Evolutionary conservation across 192 early-diverging fungal species (phyloP).

Genomic region (Backusella tuberculispora): DNA sequence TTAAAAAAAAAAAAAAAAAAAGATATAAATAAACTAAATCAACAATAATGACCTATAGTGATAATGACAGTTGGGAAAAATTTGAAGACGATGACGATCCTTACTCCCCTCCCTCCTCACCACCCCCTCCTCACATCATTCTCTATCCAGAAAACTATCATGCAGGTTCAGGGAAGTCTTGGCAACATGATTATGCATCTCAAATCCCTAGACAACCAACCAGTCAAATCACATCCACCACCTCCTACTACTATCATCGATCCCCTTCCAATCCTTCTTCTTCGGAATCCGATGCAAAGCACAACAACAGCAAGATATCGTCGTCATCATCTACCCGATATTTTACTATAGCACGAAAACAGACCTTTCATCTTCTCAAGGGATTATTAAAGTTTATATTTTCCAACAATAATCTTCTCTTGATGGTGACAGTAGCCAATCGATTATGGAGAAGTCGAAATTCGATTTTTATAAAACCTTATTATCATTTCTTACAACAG

Average conservation of each 20-base stretch:
- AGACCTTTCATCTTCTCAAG: not conserved
- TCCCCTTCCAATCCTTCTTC: not conserved
- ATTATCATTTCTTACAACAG: not conserved
- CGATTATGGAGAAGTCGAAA: constrained; percentile 4
- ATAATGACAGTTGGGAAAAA: constrained; percentile 7
- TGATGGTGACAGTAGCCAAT: not conserved
- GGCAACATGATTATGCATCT: constrained; percentile 14
- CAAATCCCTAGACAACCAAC: constrained; percentile 5
- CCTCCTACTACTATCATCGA: not conserved
- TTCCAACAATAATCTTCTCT: not conserved
- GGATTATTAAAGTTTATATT: not conserved
- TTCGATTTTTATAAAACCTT: constrained; percentile 4
- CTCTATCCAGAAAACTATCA: constrained; percentile 15
- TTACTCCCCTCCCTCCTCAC: constrained; percentile 14
- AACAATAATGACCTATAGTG: not conserved
- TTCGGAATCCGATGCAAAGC: not conserved
- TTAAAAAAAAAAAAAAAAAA: no score
- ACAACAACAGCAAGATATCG: not conserved
- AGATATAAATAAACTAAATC: not conserved
- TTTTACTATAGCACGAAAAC: not conserved
- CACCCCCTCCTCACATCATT: constrained; percentile 8
- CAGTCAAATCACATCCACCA: not conserved
- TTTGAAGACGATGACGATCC: constrained; percentile 5
- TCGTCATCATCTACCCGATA: not conserved
- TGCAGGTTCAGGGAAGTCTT: constrained; percentile 16